Base-by-base conservation (phyloP, 2,329 filamentous ascomycete species). In the Ascochyta rabiei region DNA sequence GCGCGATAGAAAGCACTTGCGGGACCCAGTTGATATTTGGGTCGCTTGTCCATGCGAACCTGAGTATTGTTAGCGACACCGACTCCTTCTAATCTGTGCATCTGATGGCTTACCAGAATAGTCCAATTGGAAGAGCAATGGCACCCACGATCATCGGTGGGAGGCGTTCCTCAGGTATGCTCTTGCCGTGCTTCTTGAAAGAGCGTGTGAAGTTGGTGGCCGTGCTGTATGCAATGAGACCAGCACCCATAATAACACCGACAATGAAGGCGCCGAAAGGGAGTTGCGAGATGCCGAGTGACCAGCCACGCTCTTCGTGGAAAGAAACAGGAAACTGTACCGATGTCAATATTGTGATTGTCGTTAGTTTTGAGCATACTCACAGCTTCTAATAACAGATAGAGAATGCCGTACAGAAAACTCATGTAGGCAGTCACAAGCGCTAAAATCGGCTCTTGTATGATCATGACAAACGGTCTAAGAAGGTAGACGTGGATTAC, bases 361-460 rank as follows among this genome's bases (percentile, higher is more conserved):
- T 12, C 10, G 9, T 34, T 12, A n/a, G 10, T 16, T 15, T 18
- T 2, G 18, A 16, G 33, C 4, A 18, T 2, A 59, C 66, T 64
- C 57, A 70, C 69, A 18, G 71, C 71, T 57, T 74, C 71, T 19
- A 74, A 74, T 1, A 74, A 61, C 0, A 74, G 81, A 67, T 89
- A 89, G 0, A 89, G 73, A 28, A 88, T 86, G 0, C 86, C 86
- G 58, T 88, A 89, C 64, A 84, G 81, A 69, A 90, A 90, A 47
- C 82, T 86, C 34, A 87, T 86, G 66, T 91, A 90, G 0, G 90
- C 68, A 0, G 87, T 86, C 15, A 91, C 79, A 13, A 73, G 64
- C 1, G 69, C 70, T 15, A 74, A 48, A 21, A 74, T 73, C 0
- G 71, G 71, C 37, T 74, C 70, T 19, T 72, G 62, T 33, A 77